Conservation (phyloP, 768 basidiomycete species). For the Mycena albidolilacea region DNA sequence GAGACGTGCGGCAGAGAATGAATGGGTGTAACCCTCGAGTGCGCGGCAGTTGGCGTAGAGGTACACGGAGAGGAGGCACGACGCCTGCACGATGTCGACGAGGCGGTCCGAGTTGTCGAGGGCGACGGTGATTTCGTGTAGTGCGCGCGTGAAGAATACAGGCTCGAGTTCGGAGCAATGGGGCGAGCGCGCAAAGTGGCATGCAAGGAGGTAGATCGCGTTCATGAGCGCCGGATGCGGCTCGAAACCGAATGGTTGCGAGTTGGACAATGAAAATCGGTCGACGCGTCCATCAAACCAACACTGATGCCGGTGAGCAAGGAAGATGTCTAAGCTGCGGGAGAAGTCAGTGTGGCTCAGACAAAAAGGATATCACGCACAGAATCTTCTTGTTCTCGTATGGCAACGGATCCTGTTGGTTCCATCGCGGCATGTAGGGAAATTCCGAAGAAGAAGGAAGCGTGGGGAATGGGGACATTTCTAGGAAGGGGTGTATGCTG, state of each 20-base stretch:
- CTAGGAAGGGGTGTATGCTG: slow-evolving; percentile 32
- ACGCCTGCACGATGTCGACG: slow-evolving; percentile 72
- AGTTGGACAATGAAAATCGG: slow-evolving; percentile 57
- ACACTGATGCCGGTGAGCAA: slow-evolving; percentile 71
- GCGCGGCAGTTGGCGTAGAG: slow-evolving; percentile 70
- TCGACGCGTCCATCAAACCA: slow-evolving; percentile 67
- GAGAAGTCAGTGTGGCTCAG: slow-evolving; percentile 19
- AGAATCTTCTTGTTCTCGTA: slow-evolving; percentile 55
- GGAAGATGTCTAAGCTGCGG: slow-evolving; percentile 67
- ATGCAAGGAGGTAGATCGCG: slow-evolving; percentile 73
- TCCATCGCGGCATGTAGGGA: slow-evolving; percentile 45
- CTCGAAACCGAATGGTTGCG: slow-evolving; percentile 44
- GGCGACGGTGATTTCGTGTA: slow-evolving; percentile 66
- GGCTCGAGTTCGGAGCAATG: slow-evolving; percentile 60
- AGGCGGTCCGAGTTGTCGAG: slow-evolving; percentile 70
- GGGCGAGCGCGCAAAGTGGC: slow-evolving; percentile 65
- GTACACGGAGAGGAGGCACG: slow-evolving; percentile 72
- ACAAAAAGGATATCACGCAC: slow-evolving; percentile 45
- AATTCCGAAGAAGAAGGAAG: slow-evolving; percentile 35
- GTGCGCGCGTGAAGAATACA: slow-evolving; percentile 63
- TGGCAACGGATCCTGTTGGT: slow-evolving; percentile 48
- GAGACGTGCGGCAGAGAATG: slow-evolving; percentile 72
- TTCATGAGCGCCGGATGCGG: slow-evolving; percentile 74
- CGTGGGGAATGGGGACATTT: slow-evolving; percentile 41
- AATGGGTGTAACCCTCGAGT: slow-evolving; percentile 74